phyloP scores from a whole-genome alignment of 331 rosid species.

The Pyracantha coccinea region DNA sequence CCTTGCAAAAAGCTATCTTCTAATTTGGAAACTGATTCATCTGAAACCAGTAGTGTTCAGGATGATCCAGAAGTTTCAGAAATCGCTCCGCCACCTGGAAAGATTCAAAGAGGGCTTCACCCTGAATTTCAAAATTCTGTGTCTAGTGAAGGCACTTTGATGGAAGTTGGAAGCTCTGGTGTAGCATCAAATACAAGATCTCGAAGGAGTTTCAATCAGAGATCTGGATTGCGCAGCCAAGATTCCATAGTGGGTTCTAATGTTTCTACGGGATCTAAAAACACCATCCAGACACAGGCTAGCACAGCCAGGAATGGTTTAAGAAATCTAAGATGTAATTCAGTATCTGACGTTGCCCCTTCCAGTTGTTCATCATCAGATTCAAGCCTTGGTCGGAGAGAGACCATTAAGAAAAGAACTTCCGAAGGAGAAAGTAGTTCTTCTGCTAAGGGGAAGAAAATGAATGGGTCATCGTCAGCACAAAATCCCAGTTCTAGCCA shows the following conservation, averaged over 20 bases:
- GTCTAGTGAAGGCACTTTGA: conserved; percentile 29
- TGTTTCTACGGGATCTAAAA: conserved; percentile 27
- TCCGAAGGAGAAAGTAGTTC: conserved; percentile 89
- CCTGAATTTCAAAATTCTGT: conserved; percentile 20
- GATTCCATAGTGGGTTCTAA: conserved; percentile 28
- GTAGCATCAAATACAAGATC: conserved; percentile 46
- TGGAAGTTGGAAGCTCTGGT: conserved; percentile 69
- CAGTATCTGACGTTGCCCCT: conserved; percentile 64
- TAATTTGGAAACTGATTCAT: conserved; percentile 57
- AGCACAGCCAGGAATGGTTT: conserved; percentile 60
- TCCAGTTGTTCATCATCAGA: conserved; percentile 64
- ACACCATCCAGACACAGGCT: conserved; percentile 34
- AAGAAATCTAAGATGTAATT: conserved; percentile 75
- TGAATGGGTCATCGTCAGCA: conserved; percentile 46
- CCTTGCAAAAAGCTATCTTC: conserved; percentile 41
- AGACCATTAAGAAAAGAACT: conserved; percentile 49
- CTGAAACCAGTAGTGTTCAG: conserved; percentile 68
- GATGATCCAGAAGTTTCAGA: conserved; percentile 64
- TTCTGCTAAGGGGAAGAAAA: conserved; percentile 68
- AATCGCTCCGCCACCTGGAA: conserved; percentile 33
- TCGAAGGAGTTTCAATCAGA: conserved; percentile 44
- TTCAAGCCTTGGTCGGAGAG: conserved; percentile 45
- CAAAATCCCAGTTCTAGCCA: conserved; percentile 41
- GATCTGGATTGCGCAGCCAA: conserved; percentile 43
- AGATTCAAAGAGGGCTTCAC: conserved; percentile 44